phyloP scores from a whole-genome alignment of 192 early-diverging fungal species.

The Gamsiella multidivaricata region DNA sequence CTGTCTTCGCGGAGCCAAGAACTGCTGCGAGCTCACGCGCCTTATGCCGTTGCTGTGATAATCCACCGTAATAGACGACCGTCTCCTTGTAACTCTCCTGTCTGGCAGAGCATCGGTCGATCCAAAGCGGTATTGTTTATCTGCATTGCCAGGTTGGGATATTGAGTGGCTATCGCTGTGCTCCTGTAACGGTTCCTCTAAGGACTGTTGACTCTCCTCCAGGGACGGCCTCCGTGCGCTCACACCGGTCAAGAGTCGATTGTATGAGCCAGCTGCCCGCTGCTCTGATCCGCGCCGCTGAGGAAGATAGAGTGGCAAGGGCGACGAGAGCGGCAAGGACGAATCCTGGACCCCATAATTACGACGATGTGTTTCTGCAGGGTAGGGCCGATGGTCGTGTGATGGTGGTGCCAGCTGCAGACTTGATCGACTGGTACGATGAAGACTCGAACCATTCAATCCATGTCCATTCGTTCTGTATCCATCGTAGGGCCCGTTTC shows the following conservation, averaged over 20 bases:
- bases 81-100: constrained; percentile 11
- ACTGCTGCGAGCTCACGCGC: not conserved
- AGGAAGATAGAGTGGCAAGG: not conserved
- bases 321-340: not conserved
- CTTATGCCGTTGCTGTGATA: constrained; percentile 44
- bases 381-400: constrained; percentile 37
- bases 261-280: constrained; percentile 16
- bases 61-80: constrained; percentile 11
- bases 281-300: not conserved
- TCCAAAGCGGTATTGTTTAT: constrained; percentile 24
- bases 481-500: no score
- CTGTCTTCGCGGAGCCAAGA: not conserved
- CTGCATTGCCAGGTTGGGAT: constrained; percentile 15
- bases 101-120: constrained; percentile 11
- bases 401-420: constrained; percentile 19
- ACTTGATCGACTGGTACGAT: constrained; percentile 29
- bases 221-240: constrained; percentile 21
- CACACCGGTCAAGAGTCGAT: constrained; percentile 23
- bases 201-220: constrained; percentile 23
- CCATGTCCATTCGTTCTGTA: constrained; percentile 11
- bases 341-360: constrained; percentile 37
- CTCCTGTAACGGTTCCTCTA: constrained; percentile 5
- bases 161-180: not conserved
- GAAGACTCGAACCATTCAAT: constrained; percentile 14
- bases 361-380: constrained; percentile 21